Base-by-base conservation (phyloP, 192 early-diverging fungal genomes). In the Mortierella antarctica region DNA sequence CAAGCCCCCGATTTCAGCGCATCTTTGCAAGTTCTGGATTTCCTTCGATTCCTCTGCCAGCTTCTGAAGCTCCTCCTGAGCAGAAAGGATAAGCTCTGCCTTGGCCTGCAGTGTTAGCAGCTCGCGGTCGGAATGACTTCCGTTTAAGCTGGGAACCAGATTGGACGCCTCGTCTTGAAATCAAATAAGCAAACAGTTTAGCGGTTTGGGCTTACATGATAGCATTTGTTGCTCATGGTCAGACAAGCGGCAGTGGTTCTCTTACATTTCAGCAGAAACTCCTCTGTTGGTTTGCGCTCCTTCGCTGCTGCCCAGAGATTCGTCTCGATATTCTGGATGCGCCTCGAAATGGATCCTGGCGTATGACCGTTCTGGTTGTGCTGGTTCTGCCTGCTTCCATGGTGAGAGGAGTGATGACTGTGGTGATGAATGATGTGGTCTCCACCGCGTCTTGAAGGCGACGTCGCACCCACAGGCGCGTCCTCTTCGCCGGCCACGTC, bases 1-100 rank as follows among this genome's bases (percentile, higher is more conserved):
- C 62, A 79, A 69, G 23, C 75, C 75, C 7, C 75, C 75, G n/a
- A 79, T 70, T 55, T 79, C 75, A 41, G 75, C 75, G 60, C 75
- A 79, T 2, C 57, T 62, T 42, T 79, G 68, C 45, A 79, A 56
- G 46, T 39, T 71, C 52, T 79, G 75, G 11, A 79, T 79, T 5
- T 79, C 75, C 40, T 79, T 79, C 31, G 75, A 79, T 42, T 79
- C 75, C 53, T 79, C 68, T 3, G 75, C 49, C 10, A 79, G 46
- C 20, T 62, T 55, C 21, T 67, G 63, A 15, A 79, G 64, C 8
- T 79, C 75, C 13, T 71, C 69, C 39, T 71, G 67, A 41, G 75
- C 75, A 1, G 75, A 68, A 15, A 79, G 23, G 53, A 71, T 67
- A 3, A 79, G 61, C 15, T 79, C 75, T 1, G 58, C 62, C 62